These are phyloP conservation scores for Gloeophyllum trabeum DNA, from an alignment of 768 basidiomycete species.

Conservation along the genomic window DNA sequence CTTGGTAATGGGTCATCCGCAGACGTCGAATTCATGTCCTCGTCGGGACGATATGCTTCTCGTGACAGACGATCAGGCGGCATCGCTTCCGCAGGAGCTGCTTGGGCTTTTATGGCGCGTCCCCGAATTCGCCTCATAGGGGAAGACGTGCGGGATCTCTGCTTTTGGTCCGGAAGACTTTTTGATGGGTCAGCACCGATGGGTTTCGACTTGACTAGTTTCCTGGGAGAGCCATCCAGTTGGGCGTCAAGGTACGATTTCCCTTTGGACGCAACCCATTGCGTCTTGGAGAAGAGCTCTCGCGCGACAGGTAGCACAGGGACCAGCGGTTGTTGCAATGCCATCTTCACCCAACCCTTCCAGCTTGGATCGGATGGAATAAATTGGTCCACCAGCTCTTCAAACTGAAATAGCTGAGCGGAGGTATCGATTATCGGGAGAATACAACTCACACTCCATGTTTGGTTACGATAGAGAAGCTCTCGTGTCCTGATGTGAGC, in stretches of 20 bases:
- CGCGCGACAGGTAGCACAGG: conserved; percentile 73
- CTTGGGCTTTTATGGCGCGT: no score
- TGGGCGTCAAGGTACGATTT: not conserved
- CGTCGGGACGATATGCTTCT: no score
- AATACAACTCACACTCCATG: conserved; percentile 55
- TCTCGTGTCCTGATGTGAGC: conserved; percentile 72
- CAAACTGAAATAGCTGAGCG: conserved; percentile 36
- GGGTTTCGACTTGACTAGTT: not conserved
- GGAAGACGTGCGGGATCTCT: no score
- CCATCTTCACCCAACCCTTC: conserved; percentile 79
- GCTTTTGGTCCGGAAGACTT: no score
- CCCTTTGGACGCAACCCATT: conserved; percentile 40
- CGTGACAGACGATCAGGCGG: no score
- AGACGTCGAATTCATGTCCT: no score
- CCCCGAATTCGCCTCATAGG: no score
- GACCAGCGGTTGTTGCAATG: conserved; percentile 67
- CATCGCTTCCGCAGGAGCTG: no score
- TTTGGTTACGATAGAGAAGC: conserved; percentile 74
- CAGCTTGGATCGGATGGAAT: conserved; percentile 69
- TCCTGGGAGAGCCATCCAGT: not conserved
- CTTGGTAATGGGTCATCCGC: no score
- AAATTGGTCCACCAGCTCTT: conserved; percentile 70
- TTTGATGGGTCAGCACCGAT: not conserved
- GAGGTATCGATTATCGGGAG: not conserved
- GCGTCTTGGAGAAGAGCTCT: conserved; percentile 70